These are phyloP conservation scores for Clavispora fructus DNA, from an alignment of 805 yeast species.

Conservation along the genomic window DNA sequence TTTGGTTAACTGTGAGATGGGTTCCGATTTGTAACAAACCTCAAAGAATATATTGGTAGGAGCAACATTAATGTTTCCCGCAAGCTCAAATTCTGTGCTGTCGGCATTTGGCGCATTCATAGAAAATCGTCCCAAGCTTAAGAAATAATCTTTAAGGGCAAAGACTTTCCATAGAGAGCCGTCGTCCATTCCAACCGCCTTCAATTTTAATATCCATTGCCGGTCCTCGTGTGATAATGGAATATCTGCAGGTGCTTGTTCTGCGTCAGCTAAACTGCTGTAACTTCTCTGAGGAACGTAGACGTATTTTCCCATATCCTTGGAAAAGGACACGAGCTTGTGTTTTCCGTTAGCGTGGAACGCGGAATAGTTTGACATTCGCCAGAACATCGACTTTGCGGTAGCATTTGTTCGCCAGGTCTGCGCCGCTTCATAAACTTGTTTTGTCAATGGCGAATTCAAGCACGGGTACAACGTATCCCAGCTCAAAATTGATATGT, in stretches of 20 bases:
- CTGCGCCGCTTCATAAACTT: slow-evolving; percentile 57
- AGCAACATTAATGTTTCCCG: slow-evolving; percentile 13
- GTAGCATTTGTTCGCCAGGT: slow-evolving; percentile 67
- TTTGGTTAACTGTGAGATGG: slow-evolving; percentile 16
- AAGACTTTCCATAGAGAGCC: slow-evolving; percentile 81
- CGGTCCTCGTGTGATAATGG: slow-evolving; percentile 59
- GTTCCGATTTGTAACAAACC: slow-evolving; percentile 33
- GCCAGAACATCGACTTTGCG: slow-evolving; percentile 75
- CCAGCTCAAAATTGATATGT: slow-evolving; percentile 64
- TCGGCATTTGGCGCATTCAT: slow-evolving; percentile 6
- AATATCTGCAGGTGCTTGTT: slow-evolving; percentile 7
- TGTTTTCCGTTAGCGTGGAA: slow-evolving; percentile 13
- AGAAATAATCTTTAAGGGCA: slow-evolving; percentile 62
- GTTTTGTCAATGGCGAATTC: slow-evolving; percentile 60
- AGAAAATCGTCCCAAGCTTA: slow-evolving; percentile 23
- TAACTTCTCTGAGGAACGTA: slow-evolving; percentile 13
- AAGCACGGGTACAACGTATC: slow-evolving; percentile 61
- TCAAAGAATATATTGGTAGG: slow-evolving; percentile 38
- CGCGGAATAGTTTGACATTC: slow-evolving; percentile 29
- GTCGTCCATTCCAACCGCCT: slow-evolving; percentile 67
- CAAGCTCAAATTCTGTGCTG: slow-evolving; percentile 13
- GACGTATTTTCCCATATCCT: slow-evolving; percentile 33
- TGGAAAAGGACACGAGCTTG: slow-evolving; percentile 23
- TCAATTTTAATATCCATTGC: slow-evolving; percentile 67
- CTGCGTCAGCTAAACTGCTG: not conserved